Conservation (phyloP, 2,329 filamentous ascomycete species). For the Thermothelomyces thermophilus region DNA sequence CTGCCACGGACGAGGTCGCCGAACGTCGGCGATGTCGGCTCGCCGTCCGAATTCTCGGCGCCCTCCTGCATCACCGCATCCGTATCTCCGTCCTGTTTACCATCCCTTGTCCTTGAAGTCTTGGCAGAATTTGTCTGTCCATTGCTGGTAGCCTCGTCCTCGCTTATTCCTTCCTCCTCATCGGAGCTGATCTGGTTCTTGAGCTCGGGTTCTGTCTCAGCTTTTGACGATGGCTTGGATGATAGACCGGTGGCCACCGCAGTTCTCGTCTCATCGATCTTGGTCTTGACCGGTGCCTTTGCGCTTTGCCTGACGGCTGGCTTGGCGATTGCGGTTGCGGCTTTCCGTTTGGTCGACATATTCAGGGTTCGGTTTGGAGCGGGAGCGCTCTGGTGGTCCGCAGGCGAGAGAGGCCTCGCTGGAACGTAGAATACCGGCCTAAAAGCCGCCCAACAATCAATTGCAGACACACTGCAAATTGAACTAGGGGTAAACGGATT, state of each 20-base stretch:
- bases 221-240: slow-evolving; percentile 24
- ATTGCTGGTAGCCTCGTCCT: slow-evolving; percentile 16
- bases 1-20: slow-evolving; percentile 72
- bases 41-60: slow-evolving; percentile 37
- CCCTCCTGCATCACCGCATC: slow-evolving; percentile 25
- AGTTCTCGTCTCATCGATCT: slow-evolving; percentile 53
- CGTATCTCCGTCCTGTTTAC: slow-evolving; percentile 22
- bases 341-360: slow-evolving; percentile 58
- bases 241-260: slow-evolving; percentile 42
- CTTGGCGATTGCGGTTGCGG: slow-evolving; percentile 48
- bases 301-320: slow-evolving; percentile 49
- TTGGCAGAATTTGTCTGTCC: slow-evolving; percentile 11
- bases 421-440: not conserved
- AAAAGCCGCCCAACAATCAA: not conserved
- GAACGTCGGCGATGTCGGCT: slow-evolving; percentile 61
- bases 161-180: slow-evolving; percentile 31
- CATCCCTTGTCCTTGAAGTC: slow-evolving; percentile 18
- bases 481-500: not conserved
- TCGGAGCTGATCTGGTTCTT: slow-evolving; percentile 46
- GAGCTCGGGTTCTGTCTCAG: slow-evolving; percentile 42
- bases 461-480: not conserved
- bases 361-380: slow-evolving; percentile 11
- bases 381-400: not conserved
- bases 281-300: slow-evolving; percentile 42
- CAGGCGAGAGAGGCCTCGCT: too few species aligned